These are phyloP conservation scores for Pseudoturritis turrita DNA, from an alignment of 345 rosid species.

Conservation along the genomic window DNA sequence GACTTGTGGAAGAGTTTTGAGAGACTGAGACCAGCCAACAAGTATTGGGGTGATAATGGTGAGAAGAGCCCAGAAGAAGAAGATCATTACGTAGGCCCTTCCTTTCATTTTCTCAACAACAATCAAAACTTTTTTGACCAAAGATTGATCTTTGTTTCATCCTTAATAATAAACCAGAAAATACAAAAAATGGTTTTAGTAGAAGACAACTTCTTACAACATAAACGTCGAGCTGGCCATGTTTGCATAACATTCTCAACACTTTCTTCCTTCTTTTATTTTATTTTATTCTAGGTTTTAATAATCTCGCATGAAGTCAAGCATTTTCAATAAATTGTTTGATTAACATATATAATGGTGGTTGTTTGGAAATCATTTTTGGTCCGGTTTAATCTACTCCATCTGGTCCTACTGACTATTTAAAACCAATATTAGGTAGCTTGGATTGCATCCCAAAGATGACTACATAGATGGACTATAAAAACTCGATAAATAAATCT, in stretches of 20 bases:
- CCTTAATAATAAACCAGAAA: constrained; percentile 10
- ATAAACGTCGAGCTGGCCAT: constrained; percentile 34
- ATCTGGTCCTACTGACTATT: not conserved
- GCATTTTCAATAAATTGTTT: not conserved
- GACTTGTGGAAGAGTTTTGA: constrained; percentile 26
- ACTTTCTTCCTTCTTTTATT: constrained; percentile 12
- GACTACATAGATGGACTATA: no score
- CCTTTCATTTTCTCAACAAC: constrained; percentile 49
- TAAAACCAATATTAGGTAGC: not conserved
- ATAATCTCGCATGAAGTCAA: constrained; percentile 32
- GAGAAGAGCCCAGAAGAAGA: constrained; percentile 94
- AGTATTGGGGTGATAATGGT: constrained; percentile 83
- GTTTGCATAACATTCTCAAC: constrained; percentile 36
- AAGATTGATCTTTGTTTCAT: constrained; percentile 22
- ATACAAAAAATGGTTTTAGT: constrained; percentile 20
- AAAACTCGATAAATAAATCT: no score
- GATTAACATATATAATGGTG: constrained; percentile 13
- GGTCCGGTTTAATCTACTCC: not conserved
- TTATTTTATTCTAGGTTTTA: not conserved
- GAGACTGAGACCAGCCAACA: constrained; percentile 66
- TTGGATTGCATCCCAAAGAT: not conserved
- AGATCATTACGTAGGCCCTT: constrained; percentile 65
- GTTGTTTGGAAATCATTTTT: constrained; percentile 16
- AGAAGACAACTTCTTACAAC: constrained; percentile 29
- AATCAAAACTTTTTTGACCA: not conserved